These are phyloP conservation scores for Didymella sp. DNA, from an alignment of 2,329 filamentous ascomycete genomes.

Conservation along the genomic window DNA sequence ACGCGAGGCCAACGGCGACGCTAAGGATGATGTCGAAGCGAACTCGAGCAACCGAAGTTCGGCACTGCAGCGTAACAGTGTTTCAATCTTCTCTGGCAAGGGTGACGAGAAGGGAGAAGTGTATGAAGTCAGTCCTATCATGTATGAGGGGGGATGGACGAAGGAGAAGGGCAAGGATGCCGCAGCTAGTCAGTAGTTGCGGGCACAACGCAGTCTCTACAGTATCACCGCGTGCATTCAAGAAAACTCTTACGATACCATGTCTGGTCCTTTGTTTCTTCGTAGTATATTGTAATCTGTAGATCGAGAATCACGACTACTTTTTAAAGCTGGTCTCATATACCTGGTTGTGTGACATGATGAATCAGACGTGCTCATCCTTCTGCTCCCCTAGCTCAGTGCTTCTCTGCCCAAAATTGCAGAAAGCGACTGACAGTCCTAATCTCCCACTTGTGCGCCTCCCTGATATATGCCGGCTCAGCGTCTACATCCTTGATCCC, in stretches of 20 bases:
- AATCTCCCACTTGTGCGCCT: constrained; percentile 61
- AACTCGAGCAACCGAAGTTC: constrained; percentile 10
- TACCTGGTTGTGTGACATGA: neutral
- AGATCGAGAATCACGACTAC: neutral
- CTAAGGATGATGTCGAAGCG: constrained; percentile 17
- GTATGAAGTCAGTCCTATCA: neutral
- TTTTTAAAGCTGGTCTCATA: neutral
- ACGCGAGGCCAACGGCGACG: constrained; percentile 15
- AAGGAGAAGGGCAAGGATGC: neutral
- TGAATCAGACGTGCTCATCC: neutral
- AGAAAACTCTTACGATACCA: neutral
- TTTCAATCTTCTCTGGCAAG: neutral
- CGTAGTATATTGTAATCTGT: neutral
- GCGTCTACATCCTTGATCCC: constrained; percentile 51
- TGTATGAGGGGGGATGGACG: neutral
- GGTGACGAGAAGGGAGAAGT: neutral
- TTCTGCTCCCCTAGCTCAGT: neutral
- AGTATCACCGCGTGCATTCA: neutral
- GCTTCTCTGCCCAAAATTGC: constrained; percentile 22
- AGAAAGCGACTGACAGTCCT: constrained; percentile 53
- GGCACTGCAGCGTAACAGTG: neutral
- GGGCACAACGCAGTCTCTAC: neutral
- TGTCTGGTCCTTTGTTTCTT: neutral
- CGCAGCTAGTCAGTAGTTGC: neutral
- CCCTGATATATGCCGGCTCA: constrained; percentile 60